These are phyloP conservation scores for Fusarium marasasianum DNA, from an alignment of 2,329 filamentous ascomycete species.

Conservation along the genomic window DNA sequence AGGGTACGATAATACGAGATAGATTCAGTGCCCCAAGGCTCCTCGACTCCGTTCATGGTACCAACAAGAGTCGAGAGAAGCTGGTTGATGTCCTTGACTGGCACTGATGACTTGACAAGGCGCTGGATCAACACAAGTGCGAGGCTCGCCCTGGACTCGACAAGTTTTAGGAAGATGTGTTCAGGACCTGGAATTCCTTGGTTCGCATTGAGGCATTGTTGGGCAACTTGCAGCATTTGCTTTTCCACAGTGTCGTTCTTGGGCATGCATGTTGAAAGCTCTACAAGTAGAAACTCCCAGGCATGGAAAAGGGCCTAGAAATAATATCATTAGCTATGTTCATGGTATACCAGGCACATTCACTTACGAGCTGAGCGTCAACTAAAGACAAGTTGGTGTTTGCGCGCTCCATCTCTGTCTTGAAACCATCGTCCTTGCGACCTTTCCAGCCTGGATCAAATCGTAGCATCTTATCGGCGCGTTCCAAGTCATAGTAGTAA, in stretches of 20 bases:
- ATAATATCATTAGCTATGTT: conserved; percentile 25
- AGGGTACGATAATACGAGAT: conserved; percentile 82
- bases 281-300: conserved; percentile 88
- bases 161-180: conserved; percentile 81
- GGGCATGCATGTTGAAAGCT: conserved; percentile 76
- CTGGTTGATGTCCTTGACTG: conserved; percentile 61
- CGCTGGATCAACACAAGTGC: conserved; percentile 84
- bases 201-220: conserved; percentile 83
- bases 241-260: conserved; percentile 66
- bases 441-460: conserved; percentile 84
- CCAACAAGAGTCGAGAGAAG: conserved; percentile 62
- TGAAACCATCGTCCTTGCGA: conserved; percentile 75
- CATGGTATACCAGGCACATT: conserved; percentile 38
- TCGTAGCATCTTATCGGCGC: conserved; percentile 78
- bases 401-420: conserved; percentile 82
- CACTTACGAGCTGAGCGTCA: conserved; percentile 84
- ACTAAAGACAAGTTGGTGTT: conserved; percentile 93
- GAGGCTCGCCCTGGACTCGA: conserved; percentile 80
- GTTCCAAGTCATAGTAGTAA: conserved; percentile 85
- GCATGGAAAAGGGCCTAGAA: conserved; percentile 81
- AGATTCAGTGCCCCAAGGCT: conserved; percentile 62
- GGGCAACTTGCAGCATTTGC: conserved; percentile 77
- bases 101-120: conserved; percentile 68
- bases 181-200: conserved; percentile 76
- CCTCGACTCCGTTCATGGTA: conserved; percentile 63